Evolutionary conservation across 208 protist genomes (phyloP).

Genomic region (Trypanosoma brucei): DNA sequence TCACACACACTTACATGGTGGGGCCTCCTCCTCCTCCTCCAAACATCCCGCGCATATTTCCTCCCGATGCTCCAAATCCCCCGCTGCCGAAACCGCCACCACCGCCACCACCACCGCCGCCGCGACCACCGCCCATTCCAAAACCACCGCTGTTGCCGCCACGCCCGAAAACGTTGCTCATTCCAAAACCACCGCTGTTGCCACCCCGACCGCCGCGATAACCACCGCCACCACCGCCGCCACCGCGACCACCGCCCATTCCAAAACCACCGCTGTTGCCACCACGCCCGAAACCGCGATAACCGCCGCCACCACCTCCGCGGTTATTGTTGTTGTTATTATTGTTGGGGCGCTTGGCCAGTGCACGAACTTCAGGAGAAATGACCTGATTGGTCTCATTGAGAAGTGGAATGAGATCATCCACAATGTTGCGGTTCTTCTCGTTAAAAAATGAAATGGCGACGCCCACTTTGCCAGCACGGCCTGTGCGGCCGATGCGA

Average conservation of each 20-base stretch:
- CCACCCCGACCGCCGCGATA: slow-evolving; percentile 7
- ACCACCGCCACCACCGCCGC: slow-evolving; percentile 38
- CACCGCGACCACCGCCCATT: slow-evolving; percentile 8
- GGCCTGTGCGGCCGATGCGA: slow-evolving; percentile 99
- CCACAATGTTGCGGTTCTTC: slow-evolving; percentile 89
- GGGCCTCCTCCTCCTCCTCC: slow-evolving; percentile 19
- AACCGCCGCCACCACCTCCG: slow-evolving; percentile 27
- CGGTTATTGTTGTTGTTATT: slow-evolving; percentile 26
- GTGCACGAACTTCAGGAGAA: slow-evolving; percentile 61
- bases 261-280: slow-evolving; percentile 10
- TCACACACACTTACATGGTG: no score
- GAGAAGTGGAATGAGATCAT: slow-evolving; percentile 83
- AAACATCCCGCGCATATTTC: slow-evolving; percentile 37
- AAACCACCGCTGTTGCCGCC: slow-evolving; percentile 7
- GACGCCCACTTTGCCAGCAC: slow-evolving; percentile 94
- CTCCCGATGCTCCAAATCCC: slow-evolving; percentile 8
- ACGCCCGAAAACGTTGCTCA: not conserved
- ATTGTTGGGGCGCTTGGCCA: slow-evolving; percentile 78
- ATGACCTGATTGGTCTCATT: slow-evolving; percentile 81
- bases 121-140: slow-evolving; percentile 11
- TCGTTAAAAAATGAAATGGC: slow-evolving; percentile 97
- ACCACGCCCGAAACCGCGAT: slow-evolving; percentile 11
- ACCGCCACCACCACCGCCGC: not conserved
- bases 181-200: slow-evolving; percentile 11
- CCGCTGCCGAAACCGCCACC: not conserved